phyloP scores from a whole-genome alignment of 768 basidiomycete genomes.

The Polyporus arcularius region DNA sequence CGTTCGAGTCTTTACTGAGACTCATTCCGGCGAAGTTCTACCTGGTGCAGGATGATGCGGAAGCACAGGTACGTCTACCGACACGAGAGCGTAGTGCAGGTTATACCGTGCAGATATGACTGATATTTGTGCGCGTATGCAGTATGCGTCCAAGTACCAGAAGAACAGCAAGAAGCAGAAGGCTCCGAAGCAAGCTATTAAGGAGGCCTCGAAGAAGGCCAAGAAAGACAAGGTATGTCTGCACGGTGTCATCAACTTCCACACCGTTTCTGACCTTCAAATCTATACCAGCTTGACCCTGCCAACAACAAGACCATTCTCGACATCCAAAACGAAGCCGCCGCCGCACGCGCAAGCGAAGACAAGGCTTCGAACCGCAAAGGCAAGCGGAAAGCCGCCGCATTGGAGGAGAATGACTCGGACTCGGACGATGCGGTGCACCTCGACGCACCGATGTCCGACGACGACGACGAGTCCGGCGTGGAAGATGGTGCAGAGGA shows the following conservation, averaged over 20 bases:
- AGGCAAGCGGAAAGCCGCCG: slow-evolving; percentile 51
- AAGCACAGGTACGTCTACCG: slow-evolving; percentile 52
- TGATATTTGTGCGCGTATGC: neutral
- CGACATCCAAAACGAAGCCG: slow-evolving; percentile 68
- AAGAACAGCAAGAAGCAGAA: slow-evolving; percentile 84
- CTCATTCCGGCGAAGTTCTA: slow-evolving; percentile 93
- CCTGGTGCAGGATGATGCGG: slow-evolving; percentile 63
- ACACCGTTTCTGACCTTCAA: neutral
- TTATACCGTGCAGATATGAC: neutral
- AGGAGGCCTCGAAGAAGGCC: slow-evolving; percentile 88
- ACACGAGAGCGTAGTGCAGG: neutral
- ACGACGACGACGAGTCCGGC: slow-evolving; percentile 34
- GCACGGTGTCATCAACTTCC: neutral
- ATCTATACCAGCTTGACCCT: slow-evolving; percentile 77
- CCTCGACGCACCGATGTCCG: slow-evolving; percentile 39
- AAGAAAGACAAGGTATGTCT: slow-evolving; percentile 75
- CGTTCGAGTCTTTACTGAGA: slow-evolving; percentile 79
- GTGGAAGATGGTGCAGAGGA: slow-evolving; percentile 31
- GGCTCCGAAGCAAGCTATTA: slow-evolving; percentile 80
- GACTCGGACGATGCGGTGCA: slow-evolving; percentile 37
- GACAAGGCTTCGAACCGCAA: slow-evolving; percentile 28
- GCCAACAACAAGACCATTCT: slow-evolving; percentile 79
- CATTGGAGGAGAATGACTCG: slow-evolving; percentile 23
- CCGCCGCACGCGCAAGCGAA: slow-evolving; percentile 27
- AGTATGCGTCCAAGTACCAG: slow-evolving; percentile 71